phyloP scores from a whole-genome alignment of 2,329 filamentous ascomycete genomes.

The Arthrobotrys iridis region DNA sequence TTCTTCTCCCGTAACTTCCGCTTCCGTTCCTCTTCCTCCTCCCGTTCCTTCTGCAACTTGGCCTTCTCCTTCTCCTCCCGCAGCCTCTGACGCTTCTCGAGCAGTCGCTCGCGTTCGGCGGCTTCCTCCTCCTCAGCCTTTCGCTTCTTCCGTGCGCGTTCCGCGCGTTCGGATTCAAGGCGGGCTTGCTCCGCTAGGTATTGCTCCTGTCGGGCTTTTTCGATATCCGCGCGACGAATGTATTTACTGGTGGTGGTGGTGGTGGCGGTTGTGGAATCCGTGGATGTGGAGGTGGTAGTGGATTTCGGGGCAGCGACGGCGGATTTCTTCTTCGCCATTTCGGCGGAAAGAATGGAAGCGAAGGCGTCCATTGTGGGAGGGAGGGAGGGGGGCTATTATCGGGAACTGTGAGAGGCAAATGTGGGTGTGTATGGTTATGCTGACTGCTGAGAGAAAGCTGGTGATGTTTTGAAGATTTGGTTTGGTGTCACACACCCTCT shows the following conservation, averaged over 20 bases:
- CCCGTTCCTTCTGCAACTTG: slow-evolving; percentile 64
- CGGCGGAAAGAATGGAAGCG: slow-evolving; percentile 88
- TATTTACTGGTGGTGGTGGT: slow-evolving; percentile 72
- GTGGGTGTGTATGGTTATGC: neutral
- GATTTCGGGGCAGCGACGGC: slow-evolving; percentile 62
- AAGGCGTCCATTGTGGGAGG: slow-evolving; percentile 78
- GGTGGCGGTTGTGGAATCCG: slow-evolving; percentile 51
- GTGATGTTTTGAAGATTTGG: neutral
- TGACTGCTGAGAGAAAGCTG: neutral
- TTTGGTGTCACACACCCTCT: neutral
- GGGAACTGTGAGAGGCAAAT: no score
- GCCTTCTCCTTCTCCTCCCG: slow-evolving; percentile 82
- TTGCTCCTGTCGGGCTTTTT: slow-evolving; percentile 79
- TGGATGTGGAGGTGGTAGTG: slow-evolving; percentile 57
- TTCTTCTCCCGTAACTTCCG: slow-evolving; percentile 59
- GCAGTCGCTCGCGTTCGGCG: slow-evolving; percentile 68
- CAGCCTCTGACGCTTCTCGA: slow-evolving; percentile 79
- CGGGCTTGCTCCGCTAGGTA: slow-evolving; percentile 84
- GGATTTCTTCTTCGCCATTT: slow-evolving; percentile 82
- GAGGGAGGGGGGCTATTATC: no score
- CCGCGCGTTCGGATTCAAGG: slow-evolving; percentile 75
- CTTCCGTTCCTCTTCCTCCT: slow-evolving; percentile 63
- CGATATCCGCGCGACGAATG: slow-evolving; percentile 82
- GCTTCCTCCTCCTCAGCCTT: slow-evolving; percentile 88
- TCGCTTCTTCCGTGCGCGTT: slow-evolving; percentile 79